These are phyloP conservation scores for Pseudopyrenochaeta lycopersici DNA, from an alignment of 2,329 filamentous ascomycete species.

Conservation along the genomic window DNA sequence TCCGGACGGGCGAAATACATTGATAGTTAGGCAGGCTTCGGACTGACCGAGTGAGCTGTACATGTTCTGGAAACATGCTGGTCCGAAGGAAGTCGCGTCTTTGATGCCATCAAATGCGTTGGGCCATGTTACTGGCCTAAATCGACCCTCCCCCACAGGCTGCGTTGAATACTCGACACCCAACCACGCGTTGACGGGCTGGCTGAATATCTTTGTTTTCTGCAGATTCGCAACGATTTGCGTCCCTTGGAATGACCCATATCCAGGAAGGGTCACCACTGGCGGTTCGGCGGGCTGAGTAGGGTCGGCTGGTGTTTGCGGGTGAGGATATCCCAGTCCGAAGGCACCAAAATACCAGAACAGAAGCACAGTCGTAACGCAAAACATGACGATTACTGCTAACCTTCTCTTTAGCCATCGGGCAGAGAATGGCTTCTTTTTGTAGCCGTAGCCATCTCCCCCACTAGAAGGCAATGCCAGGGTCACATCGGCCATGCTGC, in stretches of 20 bases:
- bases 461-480: conserved; percentile 10
- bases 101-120: conserved; percentile 52
- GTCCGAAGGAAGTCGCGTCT: conserved; percentile 52
- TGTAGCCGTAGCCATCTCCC: conserved; percentile 1
- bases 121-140: conserved; percentile 54
- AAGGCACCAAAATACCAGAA: conserved; percentile 34
- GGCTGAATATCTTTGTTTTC: conserved; percentile 40
- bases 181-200: conserved; percentile 58
- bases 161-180: conserved; percentile 59
- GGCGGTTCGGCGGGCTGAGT: conserved; percentile 22
- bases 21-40: conserved; percentile 47
- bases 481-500: conserved; percentile 19
- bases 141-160: conserved; percentile 51
- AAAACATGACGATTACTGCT: conserved; percentile 29
- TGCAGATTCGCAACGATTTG: conserved; percentile 47
- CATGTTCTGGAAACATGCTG: conserved; percentile 55
- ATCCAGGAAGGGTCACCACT: conserved; percentile 48
- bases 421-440: conserved; percentile 14
- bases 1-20: conserved; percentile 40
- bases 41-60: conserved; percentile 39
- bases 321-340: conserved; percentile 16
- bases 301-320: conserved; percentile 13
- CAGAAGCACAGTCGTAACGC: conserved; percentile 24
- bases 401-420: conserved; percentile 27
- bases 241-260: conserved; percentile 54